phyloP scores from a whole-genome alignment of 2,329 filamentous ascomycete species.

The Eutypa lata region DNA sequence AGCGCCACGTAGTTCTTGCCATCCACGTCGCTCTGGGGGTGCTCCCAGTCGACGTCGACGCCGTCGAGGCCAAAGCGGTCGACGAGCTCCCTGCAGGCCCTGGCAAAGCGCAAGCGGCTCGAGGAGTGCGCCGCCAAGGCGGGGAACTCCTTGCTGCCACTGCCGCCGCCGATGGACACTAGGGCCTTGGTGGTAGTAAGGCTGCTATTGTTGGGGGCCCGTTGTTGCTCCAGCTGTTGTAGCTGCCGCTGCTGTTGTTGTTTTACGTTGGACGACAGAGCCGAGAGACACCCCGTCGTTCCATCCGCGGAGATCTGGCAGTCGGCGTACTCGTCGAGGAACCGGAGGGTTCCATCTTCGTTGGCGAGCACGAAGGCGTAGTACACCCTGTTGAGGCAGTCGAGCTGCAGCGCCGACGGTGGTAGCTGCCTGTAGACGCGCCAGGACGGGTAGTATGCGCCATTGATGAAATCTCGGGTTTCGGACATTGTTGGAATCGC shows the following conservation, averaged over 20 bases:
- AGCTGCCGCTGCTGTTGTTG: slow-evolving; percentile 50
- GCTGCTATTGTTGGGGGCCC: too few relatives aligned
- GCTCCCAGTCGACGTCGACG: slow-evolving; percentile 69
- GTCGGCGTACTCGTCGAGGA: slow-evolving; percentile 65
- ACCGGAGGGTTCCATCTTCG: slow-evolving; percentile 35
- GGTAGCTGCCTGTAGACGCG: slow-evolving; percentile 52
- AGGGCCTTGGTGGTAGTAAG: slow-evolving; percentile 51
- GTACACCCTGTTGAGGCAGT: slow-evolving; percentile 56
- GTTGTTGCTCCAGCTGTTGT: too few relatives aligned
- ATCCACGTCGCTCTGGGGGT: slow-evolving; percentile 51
- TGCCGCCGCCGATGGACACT: slow-evolving; percentile 63
- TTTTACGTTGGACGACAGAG: slow-evolving; percentile 56
- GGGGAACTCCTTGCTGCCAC: slow-evolving; percentile 60
- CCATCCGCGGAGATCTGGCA: slow-evolving; percentile 58
- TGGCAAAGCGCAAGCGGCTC: slow-evolving; percentile 51
- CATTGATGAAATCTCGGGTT: slow-evolving; percentile 39
- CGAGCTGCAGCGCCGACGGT: slow-evolving; percentile 51
- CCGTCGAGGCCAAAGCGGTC: slow-evolving; percentile 59
- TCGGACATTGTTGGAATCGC: slow-evolving; percentile 9
- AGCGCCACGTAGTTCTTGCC: slow-evolving; percentile 57
- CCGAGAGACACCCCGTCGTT: slow-evolving; percentile 55
- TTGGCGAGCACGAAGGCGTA: slow-evolving; percentile 54
- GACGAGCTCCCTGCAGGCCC: slow-evolving; percentile 51
- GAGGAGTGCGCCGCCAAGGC: slow-evolving; percentile 47
- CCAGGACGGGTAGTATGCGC: slow-evolving; percentile 60